Evolutionary conservation across 768 basidiomycete species (phyloP).

Genomic region (Epithele typhae): DNA sequence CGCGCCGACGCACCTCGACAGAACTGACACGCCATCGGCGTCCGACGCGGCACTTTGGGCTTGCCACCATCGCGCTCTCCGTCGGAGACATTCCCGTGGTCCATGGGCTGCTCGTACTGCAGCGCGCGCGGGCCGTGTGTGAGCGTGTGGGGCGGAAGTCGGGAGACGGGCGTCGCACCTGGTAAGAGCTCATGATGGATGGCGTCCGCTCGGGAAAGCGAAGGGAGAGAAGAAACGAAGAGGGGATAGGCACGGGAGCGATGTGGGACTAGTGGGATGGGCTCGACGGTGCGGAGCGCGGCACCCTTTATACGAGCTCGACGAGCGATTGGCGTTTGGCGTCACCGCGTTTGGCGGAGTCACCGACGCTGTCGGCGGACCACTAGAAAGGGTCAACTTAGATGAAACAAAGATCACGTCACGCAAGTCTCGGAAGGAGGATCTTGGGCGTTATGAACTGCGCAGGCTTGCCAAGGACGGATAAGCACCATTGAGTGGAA

Average conservation of each 20-base stretch:
- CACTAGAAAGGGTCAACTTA: no score
- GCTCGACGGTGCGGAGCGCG: not conserved
- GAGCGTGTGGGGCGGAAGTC: not conserved
- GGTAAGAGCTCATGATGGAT: conserved; percentile 11
- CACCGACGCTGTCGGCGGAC: no score
- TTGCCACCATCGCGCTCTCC: conserved; percentile 11
- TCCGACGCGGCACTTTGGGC: conserved; percentile 36
- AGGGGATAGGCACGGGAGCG: no score
- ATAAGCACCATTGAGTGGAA: conserved; percentile 10
- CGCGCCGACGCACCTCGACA: conserved; percentile 49
- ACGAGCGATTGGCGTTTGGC: conserved; percentile 2
- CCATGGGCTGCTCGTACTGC: conserved; percentile 1
- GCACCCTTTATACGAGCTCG: not conserved
- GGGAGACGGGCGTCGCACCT: conserved; percentile 6
- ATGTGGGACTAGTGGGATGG: no score
- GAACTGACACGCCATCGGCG: conserved; percentile 71
- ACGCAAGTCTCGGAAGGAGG: conserved; percentile 8
- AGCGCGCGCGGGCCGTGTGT: not conserved
- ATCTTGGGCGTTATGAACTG: conserved; percentile 12
- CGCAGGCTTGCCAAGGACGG: conserved; percentile 7
- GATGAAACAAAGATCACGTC: conserved; percentile 1
- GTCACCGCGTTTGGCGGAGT: conserved; percentile 1
- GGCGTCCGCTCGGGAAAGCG: conserved; percentile 1
- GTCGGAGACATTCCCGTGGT: conserved; percentile 11
- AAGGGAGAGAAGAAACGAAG: conserved; percentile 1